Percentiles rank a stretch among this genome's conserved stretches.
Evolutionary conservation across 208 protist genomes (phyloP).

Genomic region (Leishmania turanica): DNA sequence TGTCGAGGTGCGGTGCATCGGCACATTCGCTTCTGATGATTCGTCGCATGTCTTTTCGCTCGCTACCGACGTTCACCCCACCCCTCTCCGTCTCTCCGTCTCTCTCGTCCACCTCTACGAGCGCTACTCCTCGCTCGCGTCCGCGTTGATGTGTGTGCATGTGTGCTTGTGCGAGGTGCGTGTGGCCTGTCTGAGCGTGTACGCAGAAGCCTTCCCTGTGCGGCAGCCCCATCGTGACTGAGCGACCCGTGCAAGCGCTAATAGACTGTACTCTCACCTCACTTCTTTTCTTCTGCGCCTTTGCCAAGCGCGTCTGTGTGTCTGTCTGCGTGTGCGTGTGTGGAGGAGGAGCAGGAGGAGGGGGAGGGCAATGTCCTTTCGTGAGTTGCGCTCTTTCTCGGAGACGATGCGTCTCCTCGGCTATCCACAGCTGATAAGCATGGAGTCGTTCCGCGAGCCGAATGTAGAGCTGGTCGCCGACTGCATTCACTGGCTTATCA

Average conservation of each 20-base stretch:
- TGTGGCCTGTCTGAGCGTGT: background rate
- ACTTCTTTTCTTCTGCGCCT: background rate
- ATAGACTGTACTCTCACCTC: background rate
- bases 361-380: conserved; percentile 81
- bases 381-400: conserved; percentile 94
- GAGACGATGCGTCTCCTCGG: conserved; percentile 96
- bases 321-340: background rate
- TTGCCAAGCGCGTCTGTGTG: background rate
- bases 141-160: background rate
- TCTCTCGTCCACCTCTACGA: background rate
- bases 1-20: background rate
- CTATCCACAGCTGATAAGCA: conserved; percentile 95
- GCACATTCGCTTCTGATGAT: background rate
- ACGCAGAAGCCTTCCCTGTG: background rate
- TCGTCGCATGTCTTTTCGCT: background rate
- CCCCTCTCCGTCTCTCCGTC: background rate
- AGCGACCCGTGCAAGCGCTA: background rate
- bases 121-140: background rate
- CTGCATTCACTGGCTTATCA: conserved; percentile 93
- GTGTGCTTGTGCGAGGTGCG: background rate
- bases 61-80: background rate
- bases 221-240: background rate
- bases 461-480: conserved; percentile 96
- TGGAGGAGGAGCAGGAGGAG: background rate
- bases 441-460: conserved; percentile 96